These are phyloP conservation scores for Mycothermus thermophilus DNA, from an alignment of 495 filamentous ascomycete genomes.

Conservation along the genomic window DNA sequence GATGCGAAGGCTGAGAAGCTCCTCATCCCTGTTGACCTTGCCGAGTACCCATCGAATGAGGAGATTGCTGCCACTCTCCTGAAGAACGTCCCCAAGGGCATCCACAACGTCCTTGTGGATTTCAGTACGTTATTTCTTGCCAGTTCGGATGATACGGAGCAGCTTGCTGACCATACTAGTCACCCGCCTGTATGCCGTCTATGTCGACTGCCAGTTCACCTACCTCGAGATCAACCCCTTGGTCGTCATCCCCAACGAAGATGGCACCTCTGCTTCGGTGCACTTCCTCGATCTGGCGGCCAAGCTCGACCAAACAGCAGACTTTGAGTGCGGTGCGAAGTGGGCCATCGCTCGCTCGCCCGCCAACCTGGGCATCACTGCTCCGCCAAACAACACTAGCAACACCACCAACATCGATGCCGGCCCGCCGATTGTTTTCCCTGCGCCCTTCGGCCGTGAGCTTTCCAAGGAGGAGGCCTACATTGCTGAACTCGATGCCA, in stretches of 20 bases:
- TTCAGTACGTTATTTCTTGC: conserved; percentile 48
- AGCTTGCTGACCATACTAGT: conserved; percentile 9
- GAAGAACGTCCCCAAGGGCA: conserved; percentile 83
- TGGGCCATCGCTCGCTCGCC: conserved; percentile 92
- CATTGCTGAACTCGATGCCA: conserved; percentile 95
- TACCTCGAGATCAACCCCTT: conserved; percentile 99
- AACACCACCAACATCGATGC: conserved; percentile 87
- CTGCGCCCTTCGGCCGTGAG: conserved; percentile 96
- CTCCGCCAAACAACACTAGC: conserved; percentile 37
- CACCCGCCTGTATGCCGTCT: conserved; percentile 75
- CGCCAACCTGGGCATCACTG: conserved; percentile 63
- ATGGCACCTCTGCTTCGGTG: conserved; percentile 82
- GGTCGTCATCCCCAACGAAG: conserved; percentile 90
- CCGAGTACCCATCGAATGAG: conserved; percentile 90
- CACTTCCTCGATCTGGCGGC: conserved; percentile 97
- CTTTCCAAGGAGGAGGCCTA: conserved; percentile 96
- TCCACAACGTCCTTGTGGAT: conserved; percentile 96
- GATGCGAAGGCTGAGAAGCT: conserved; percentile 98
- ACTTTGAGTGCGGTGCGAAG: conserved; percentile 98
- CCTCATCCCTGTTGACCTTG: conserved; percentile 88
- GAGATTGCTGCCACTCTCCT: conserved; percentile 73
- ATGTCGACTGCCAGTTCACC: conserved; percentile 99
- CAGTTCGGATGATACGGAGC: conserved; percentile 33
- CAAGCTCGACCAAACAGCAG: conserved; percentile 97
- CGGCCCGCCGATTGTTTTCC: conserved; percentile 96